phyloP scores from a whole-genome alignment of 2,329 filamentous ascomycete genomes.

The Penicillium sp. region DNA sequence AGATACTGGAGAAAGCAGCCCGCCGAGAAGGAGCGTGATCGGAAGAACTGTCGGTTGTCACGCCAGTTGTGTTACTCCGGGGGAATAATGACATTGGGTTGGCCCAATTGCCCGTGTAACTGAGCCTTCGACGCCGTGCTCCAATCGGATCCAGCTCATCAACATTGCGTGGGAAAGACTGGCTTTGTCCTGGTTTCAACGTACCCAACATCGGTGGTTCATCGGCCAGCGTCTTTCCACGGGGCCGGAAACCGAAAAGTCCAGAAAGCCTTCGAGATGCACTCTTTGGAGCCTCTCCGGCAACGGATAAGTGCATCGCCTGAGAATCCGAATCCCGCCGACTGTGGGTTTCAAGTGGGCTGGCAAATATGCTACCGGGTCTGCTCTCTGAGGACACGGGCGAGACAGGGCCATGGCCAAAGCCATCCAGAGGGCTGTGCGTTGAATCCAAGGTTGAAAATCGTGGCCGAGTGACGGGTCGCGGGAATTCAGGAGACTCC shows the following conservation, averaged over 20 bases:
- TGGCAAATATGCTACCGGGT: constrained; percentile 51
- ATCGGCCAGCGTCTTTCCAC: constrained; percentile 64
- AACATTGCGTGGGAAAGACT: constrained; percentile 63
- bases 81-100: constrained; percentile 54
- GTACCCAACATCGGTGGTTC: constrained; percentile 62
- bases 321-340: constrained; percentile 44
- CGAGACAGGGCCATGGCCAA: constrained; percentile 46
- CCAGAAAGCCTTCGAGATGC: constrained; percentile 60
- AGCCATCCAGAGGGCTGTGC: constrained; percentile 36
- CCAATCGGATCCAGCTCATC: constrained; percentile 57
- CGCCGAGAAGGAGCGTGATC: constrained; percentile 45
- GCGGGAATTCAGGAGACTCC: constrained; percentile 43
- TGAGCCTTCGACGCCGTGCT: constrained; percentile 57
- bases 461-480: constrained; percentile 31
- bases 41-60: constrained; percentile 47
- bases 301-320: constrained; percentile 35
- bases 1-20: constrained; percentile 48
- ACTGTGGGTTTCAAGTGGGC: constrained; percentile 48
- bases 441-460: constrained; percentile 37
- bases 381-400: constrained; percentile 50
- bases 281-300: constrained; percentile 44
- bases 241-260: constrained; percentile 61
- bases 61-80: constrained; percentile 48
- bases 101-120: constrained; percentile 61
- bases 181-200: constrained; percentile 64